Base-by-base conservation (phyloP, 306 rosid genomes). In the Cicer pinnatifidum region DNA sequence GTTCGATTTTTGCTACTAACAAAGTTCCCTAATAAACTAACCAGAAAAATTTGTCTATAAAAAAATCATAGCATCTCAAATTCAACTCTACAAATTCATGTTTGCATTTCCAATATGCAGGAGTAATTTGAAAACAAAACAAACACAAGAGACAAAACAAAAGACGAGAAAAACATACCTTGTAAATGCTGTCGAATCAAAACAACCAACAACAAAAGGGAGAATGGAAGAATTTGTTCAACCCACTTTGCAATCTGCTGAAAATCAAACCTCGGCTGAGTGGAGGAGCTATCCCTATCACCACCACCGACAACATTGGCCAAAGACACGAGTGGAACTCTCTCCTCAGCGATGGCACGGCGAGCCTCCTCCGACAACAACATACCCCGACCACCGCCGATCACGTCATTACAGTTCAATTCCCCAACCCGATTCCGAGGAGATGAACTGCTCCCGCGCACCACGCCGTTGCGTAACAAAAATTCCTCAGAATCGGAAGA, bases 131-230 rank as follows among this genome's bases (percentile, higher is more conserved):
- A 67, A 60, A 16, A 13, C 41, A 43, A 59, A 68, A 44, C 2
- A 16, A 70, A 56, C 12, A 53, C 9, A 19, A 57, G 16, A 56
- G 46, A 54, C 9, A 44, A 1, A n/a, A 69, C n/a, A 63, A 33
- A 46, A 66, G 20, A 20, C 40, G 7, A 41, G 17, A 50, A 68
- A 69, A 35, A 5, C 53, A 54, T 81, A 94, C 98, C 97, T 88
- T 85, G 89, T 82, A 91, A 87, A 79, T 94, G 96, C 84, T 89
- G 93, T 38, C 96, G 96, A 71, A 91, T 88, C 87, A 94, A 91
- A 52, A 91, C 95, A 10, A 88, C 75, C 72, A 91, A 73, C 80
- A 94, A 62, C 71, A 94, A 85, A 60, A 94, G 69, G 28, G 89
- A 86, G 68, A 89, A 94, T 15, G 97, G 99, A 61, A 94, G 95